A percentile compares a stretch with the other conserved stretches of the same genome.
These are phyloP conservation scores for Tetracladium maxilliforme DNA, from an alignment of 2,329 filamentous ascomycete genomes.

Conservation along the genomic window DNA sequence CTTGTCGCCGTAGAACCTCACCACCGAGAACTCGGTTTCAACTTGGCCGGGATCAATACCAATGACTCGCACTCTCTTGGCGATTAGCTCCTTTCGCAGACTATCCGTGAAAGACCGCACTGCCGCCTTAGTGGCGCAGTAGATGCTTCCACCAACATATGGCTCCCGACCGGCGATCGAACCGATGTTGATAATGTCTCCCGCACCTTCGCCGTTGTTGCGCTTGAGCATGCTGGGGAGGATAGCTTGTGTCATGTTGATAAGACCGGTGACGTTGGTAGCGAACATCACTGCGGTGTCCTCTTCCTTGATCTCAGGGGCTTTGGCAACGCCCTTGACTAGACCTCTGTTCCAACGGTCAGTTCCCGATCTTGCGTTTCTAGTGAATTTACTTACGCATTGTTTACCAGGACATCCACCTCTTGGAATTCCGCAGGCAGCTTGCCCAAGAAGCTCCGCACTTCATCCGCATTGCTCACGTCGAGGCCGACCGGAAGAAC, in stretches of 20 bases:
- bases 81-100: constrained; percentile 69
- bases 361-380: constrained; percentile 3
- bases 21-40: constrained; percentile 84
- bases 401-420: constrained; percentile 86
- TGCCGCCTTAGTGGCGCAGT: constrained; percentile 86
- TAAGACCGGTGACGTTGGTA: constrained; percentile 88
- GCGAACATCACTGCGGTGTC: constrained; percentile 81
- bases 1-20: constrained; percentile 81
- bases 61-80: constrained; percentile 68
- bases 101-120: constrained; percentile 74
- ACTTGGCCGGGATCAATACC: constrained; percentile 87
- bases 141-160: constrained; percentile 76
- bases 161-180: constrained; percentile 82
- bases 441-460: constrained; percentile 54
- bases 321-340: constrained; percentile 75
- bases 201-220: constrained; percentile 55
- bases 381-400: constrained; percentile 54
- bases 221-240: constrained; percentile 64
- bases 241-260: constrained; percentile 91
- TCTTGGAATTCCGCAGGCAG: constrained; percentile 73
- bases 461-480: constrained; percentile 64
- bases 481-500: constrained; percentile 76
- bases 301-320: constrained; percentile 65
- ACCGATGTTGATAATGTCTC: constrained; percentile 93
- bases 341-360: constrained; percentile 45